Evolutionary conservation across 2,329 filamentous ascomycete genomes (phyloP), one percentile per base, ranked within the genome.

Genomic region (Mollisiaceae sp.): DNA sequence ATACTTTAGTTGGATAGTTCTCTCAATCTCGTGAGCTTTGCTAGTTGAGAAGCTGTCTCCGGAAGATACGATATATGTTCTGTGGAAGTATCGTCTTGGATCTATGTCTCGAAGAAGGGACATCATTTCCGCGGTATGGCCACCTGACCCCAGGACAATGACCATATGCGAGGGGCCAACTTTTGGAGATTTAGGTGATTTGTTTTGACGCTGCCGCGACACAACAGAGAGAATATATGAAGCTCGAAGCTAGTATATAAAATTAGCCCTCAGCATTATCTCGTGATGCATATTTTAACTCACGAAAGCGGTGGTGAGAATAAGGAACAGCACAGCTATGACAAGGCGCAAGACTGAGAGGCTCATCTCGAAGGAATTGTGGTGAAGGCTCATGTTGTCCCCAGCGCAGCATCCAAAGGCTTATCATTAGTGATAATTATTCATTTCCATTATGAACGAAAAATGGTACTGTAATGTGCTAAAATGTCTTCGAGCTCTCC

Each of bases 51-150:
- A 87, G 9, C 76, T 78, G 75, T 99, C 95, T 0, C 91, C 93
- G 1, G 86, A 88, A 69, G 90, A 91, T 62, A 96, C 83, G 18
- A 77, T 70, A 77, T 97, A 99, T 35, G 92, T 94, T 32, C 95
- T 86, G 72, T 91, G 89, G 79, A 89, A 79, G 74, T 78, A 76
- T 62, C 76, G 54, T 69, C 82, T 82, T 45, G 79, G 78, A 65
- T 81, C 82, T 74, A 85, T 86, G 70, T 84, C 85, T 71, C 82
- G 81, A 72, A 99, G 86, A 81, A 97, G 91, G 74, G 90, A 88
- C 68, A 97, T 83, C 91, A 99, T 97, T 79, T 99, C 95, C 57
- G 93, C 89, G 0, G 95, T 97, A 79, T 99, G 95, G 0, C 95
- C 95, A 38, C 95, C 95, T 2, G 92, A 96, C 60, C 95, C 95